These are phyloP conservation scores for Starmerella riodocensis DNA, from an alignment of 805 yeast genomes.

Conservation along the genomic window DNA sequence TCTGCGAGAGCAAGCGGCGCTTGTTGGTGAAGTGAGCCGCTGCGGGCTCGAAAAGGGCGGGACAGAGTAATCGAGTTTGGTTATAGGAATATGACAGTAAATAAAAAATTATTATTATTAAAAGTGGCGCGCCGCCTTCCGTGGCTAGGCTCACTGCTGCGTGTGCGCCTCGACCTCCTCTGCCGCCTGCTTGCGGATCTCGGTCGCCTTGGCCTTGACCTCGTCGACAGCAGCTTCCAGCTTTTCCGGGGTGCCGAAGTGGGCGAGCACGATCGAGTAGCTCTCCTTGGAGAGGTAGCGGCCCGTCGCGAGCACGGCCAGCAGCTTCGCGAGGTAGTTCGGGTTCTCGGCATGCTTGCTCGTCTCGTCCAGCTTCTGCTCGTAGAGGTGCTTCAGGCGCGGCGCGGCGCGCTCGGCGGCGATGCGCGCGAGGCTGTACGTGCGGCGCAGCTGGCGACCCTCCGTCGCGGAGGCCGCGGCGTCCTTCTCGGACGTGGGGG, in stretches of 20 bases:
- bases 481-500: slow-evolving; percentile 25
- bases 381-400: slow-evolving; percentile 12
- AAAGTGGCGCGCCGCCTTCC: too few relatives aligned
- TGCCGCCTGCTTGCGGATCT: slow-evolving; percentile 1
- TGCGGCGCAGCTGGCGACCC: slow-evolving; percentile 12
- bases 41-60: too few relatives aligned
- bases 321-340: slow-evolving; percentile 10
- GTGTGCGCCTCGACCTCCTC: too few relatives aligned
- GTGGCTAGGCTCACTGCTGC: too few relatives aligned
- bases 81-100: too few relatives aligned
- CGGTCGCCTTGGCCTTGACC: slow-evolving; percentile 8
- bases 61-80: too few relatives aligned
- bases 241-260: slow-evolving; percentile 13
- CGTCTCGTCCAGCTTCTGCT: slow-evolving; percentile 14
- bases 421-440: slow-evolving; percentile 10
- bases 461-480: not conserved
- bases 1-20: too few relatives aligned
- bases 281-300: slow-evolving; percentile 11
- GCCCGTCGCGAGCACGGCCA: slow-evolving; percentile 16
- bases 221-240: slow-evolving; percentile 13
- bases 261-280: slow-evolving; percentile 6
- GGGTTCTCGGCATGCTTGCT: slow-evolving; percentile 7
- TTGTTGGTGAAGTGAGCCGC: too few relatives aligned
- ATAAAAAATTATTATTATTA: too few relatives aligned
- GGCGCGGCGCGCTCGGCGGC: slow-evolving; percentile 19